Conservation (phyloP, 2,329 filamentous ascomycete genomes). For the Alternaria consortialis region DNA sequence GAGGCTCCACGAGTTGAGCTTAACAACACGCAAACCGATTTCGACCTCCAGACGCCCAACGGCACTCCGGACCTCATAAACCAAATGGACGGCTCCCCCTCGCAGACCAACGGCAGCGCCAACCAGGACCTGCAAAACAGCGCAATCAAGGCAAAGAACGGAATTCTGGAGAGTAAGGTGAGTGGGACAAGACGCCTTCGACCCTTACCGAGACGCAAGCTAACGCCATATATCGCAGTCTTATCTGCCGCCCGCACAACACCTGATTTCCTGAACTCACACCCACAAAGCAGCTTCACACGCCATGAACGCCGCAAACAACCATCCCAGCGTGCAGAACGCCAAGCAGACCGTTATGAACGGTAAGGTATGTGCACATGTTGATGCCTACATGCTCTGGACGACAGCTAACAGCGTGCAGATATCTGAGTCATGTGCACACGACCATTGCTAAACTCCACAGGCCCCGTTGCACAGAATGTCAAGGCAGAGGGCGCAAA, state of each 20-base stretch:
- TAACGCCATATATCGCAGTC: conserved; percentile 49
- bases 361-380: conserved; percentile 52
- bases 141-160: conserved; percentile 48
- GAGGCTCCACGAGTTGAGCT: conserved; percentile 45
- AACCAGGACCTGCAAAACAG: conserved; percentile 31
- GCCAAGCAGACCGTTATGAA: conserved; percentile 54
- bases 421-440: conserved; percentile 28
- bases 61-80: conserved; percentile 25
- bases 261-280: conserved; percentile 39
- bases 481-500: conserved; percentile 65
- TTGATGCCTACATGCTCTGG: conserved; percentile 8
- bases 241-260: conserved; percentile 50
- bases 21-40: conserved; percentile 37
- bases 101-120: conserved; percentile 33
- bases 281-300: conserved; percentile 57
- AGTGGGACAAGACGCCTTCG: conserved; percentile 40
- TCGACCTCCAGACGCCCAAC: conserved; percentile 39
- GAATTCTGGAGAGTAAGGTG: conserved; percentile 56
- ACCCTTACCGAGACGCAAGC: conserved; percentile 47
- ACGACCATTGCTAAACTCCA: conserved; percentile 36
- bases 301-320: conserved; percentile 58
- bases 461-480: conserved; percentile 65
- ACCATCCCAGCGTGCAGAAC: conserved; percentile 61
- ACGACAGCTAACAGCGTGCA: conserved; percentile 40
- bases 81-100: conserved; percentile 27